These are phyloP conservation scores for Aspergillus asperescens DNA, from an alignment of 495 filamentous ascomycete species.

Conservation along the genomic window DNA sequence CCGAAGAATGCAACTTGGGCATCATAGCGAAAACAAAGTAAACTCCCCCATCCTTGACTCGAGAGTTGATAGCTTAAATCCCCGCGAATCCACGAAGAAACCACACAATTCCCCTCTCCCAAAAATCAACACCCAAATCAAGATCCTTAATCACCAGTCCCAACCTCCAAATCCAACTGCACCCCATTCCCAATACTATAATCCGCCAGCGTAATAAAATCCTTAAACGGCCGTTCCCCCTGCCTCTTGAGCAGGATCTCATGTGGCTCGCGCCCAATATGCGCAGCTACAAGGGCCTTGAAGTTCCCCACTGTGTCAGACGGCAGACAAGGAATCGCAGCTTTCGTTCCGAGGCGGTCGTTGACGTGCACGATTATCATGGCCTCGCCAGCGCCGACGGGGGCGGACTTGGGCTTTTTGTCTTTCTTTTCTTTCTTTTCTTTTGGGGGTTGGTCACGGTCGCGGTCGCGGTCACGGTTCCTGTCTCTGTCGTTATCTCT, in stretches of 20 bases:
- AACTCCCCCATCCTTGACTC: too few species aligned
- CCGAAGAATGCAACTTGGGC: too few species aligned
- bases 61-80: too few species aligned
- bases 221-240: constrained; percentile 87
- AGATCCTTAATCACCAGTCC: constrained; percentile 12
- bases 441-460: constrained; percentile 24
- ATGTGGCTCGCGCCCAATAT: constrained; percentile 79
- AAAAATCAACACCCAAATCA: background rate
- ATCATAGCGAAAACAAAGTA: too few species aligned
- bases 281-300: constrained; percentile 83
- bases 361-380: constrained; percentile 94
- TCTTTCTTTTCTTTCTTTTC: constrained; percentile 32
- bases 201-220: constrained; percentile 76
- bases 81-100: too few species aligned
- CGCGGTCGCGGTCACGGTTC: constrained; percentile 21
- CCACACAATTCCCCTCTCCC: background rate
- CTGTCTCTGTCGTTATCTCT: constrained; percentile 8
- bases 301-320: constrained; percentile 76
- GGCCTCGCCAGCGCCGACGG: constrained; percentile 49
- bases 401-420: constrained; percentile 33
- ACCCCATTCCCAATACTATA: constrained; percentile 59
- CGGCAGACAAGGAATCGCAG: constrained; percentile 78
- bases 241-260: constrained; percentile 90
- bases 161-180: constrained; percentile 19
- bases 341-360: constrained; percentile 85